These are phyloP conservation scores for Daldinia bambusicola DNA, from an alignment of 495 filamentous ascomycete species.

Conservation along the genomic window DNA sequence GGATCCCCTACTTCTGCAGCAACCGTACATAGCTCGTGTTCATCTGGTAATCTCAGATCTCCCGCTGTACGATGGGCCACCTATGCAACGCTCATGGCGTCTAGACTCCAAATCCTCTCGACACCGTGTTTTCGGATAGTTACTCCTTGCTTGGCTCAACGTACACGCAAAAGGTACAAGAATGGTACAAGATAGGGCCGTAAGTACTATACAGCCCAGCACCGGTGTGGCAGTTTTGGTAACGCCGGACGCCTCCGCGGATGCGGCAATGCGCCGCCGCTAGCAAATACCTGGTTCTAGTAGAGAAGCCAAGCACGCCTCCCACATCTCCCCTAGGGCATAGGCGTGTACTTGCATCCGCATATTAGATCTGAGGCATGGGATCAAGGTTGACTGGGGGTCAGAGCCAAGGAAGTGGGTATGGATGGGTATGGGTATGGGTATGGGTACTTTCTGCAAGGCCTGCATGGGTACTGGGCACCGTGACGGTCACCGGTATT, in stretches of 20 bases:
- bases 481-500: constrained; percentile 24
- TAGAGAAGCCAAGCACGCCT: constrained; percentile 35
- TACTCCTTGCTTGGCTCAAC: constrained; percentile 22
- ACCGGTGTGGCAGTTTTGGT: constrained; percentile 22
- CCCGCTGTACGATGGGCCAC: constrained; percentile 39
- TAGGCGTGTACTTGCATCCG: constrained; percentile 29
- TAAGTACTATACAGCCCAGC: constrained; percentile 25
- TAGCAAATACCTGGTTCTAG: constrained; percentile 29
- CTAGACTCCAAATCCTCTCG: constrained; percentile 26
- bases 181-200: constrained; percentile 24
- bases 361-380: constrained; percentile 36
- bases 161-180: constrained; percentile 22
- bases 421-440: constrained; percentile 34
- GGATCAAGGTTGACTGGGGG: constrained; percentile 21
- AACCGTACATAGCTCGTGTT: constrained; percentile 13
- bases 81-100: constrained; percentile 25
- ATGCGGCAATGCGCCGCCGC: constrained; percentile 33
- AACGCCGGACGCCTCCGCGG: constrained; percentile 39
- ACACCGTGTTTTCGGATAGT: constrained; percentile 40
- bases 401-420: constrained; percentile 24
- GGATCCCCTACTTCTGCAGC: constrained; percentile 13
- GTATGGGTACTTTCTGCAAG: constrained; percentile 41
- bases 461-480: constrained; percentile 19
- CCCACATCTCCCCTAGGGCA: constrained; percentile 15
- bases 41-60: constrained; percentile 28